phyloP scores from a whole-genome alignment of 139 green algal genomes.

The Penium margaritaceum region DNA sequence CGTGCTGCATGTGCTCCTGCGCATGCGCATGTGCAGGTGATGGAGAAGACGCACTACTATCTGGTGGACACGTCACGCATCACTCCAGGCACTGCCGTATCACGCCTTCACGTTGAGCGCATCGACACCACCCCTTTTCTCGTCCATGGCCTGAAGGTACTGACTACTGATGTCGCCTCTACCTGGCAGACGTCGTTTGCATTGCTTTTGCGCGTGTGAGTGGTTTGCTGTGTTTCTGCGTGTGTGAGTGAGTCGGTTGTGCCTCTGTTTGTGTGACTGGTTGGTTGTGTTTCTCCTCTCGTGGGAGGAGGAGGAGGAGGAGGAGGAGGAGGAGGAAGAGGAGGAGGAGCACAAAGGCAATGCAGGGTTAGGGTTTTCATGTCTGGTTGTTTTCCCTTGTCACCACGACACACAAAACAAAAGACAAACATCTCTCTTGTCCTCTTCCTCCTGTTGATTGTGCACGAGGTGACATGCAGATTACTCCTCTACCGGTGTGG shows the following conservation, averaged over 20 bases:
- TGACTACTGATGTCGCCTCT: background rate
- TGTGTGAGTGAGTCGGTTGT: background rate
- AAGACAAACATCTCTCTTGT: background rate
- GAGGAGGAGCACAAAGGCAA: too few species aligned
- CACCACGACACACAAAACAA: too few species aligned
- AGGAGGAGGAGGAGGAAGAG: too few species aligned
- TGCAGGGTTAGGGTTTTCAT: too few species aligned
- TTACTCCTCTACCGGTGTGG: slow-evolving; percentile 38
- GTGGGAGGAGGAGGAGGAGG: too few species aligned
- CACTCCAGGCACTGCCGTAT: slow-evolving; percentile 26
- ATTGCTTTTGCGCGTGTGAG: background rate
- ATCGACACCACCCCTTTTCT: slow-evolving; percentile 14
- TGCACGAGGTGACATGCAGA: slow-evolving; percentile 4
- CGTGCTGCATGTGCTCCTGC: too few species aligned
- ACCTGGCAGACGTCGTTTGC: background rate
- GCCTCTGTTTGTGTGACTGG: too few species aligned
- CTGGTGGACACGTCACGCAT: slow-evolving; percentile 11
- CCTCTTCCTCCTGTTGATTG: background rate
- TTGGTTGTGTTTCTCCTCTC: too few species aligned
- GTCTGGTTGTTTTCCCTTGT: too few species aligned
- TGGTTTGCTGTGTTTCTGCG: background rate
- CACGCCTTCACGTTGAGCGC: slow-evolving; percentile 9
- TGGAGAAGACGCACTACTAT: slow-evolving; percentile 46
- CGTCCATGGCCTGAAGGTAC: slow-evolving; percentile 25
- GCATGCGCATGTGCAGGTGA: too few species aligned